Base-by-base conservation (phyloP, 1,139 yeast species). In the Geotrichum armillariae region DNA sequence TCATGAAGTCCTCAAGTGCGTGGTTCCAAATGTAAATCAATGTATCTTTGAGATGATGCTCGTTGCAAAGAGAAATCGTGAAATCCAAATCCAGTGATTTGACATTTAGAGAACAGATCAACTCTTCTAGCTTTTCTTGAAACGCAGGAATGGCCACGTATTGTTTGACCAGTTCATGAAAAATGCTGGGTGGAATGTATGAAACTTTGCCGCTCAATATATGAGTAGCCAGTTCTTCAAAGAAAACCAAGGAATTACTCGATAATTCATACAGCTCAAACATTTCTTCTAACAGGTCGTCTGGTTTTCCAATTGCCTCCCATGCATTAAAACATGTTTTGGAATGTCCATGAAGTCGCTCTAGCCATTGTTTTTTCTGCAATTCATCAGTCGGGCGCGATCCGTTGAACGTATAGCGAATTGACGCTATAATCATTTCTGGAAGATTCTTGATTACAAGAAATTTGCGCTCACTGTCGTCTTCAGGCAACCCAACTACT, bases 11-110 rank as follows among this genome's bases (percentile, higher is more conserved):
- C 22, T 72, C 66, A 38, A 90, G 68, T 3, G 85, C 69, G 14
- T 68, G 72, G 56, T 80, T 86, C 83, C 89, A 84, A 29, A 90
- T 76, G 63, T 82, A 88, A 0, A 81, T 74, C 46, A 78, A 68
- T 33, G 86, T 77, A 48, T 85, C 93, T 31, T 73, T 69, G 5
- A 87, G 69, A 8, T 74, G 68, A 58, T 82, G 70, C 52, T 74
- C 61, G 23, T 70, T 69, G 63, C 95, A 85, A 29, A 87, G 67
- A 4, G 72, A 70, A 23, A 86, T 71, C 0, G 93, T 80, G 25
- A 83, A 66, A 64, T 90, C 94, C 41, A 88, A 75, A 61, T 89
- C 95, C 53, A 90, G 72, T 12, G 79, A 73, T 2, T 69, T 58
- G 8, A 85, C 73, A 59, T 87, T 89, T 17, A 89, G 66, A 5